phyloP scores from a whole-genome alignment of 2,329 filamentous ascomycete genomes.

The Myriosclerotinia curreyana region DNA sequence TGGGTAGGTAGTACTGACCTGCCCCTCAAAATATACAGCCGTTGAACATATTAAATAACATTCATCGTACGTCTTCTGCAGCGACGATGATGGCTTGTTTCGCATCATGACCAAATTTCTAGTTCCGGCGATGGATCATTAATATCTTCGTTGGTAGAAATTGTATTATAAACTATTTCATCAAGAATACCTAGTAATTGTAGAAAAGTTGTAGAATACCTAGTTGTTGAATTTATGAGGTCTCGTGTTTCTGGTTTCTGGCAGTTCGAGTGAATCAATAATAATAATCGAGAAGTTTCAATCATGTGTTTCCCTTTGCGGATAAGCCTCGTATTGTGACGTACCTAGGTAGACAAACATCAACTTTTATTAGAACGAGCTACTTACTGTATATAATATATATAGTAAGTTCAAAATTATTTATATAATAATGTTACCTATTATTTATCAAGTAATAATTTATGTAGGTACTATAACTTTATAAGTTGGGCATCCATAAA shows the following conservation, averaged over 20 bases:
- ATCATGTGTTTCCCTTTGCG: constrained; percentile 9
- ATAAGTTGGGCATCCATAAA: no score
- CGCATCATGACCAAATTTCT: constrained; percentile 43
- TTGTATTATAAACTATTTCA: neutral
- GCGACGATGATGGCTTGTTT: constrained; percentile 63
- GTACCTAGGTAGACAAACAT: neutral
- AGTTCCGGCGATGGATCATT: neutral
- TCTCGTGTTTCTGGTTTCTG: constrained; percentile 9
- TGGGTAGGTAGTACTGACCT: constrained; percentile 54
- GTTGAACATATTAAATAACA: constrained; percentile 93
- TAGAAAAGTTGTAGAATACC: neutral
- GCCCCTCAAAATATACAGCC: constrained; percentile 91
- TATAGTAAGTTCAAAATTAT: no score
- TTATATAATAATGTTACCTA: no score
- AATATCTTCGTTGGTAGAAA: neutral
- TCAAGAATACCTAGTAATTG: neutral
- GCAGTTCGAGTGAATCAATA: constrained; percentile 12
- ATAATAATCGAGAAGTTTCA: neutral
- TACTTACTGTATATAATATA: no score
- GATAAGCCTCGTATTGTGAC: constrained; percentile 13
- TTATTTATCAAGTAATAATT: no score
- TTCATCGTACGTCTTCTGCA: constrained; percentile 98
- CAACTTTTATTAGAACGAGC: no score
- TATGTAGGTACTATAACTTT: no score
- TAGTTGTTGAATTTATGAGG: neutral